Conservation (phyloP, 2,329 filamentous ascomycete genomes). For the Colletotrichum acutatum region DNA sequence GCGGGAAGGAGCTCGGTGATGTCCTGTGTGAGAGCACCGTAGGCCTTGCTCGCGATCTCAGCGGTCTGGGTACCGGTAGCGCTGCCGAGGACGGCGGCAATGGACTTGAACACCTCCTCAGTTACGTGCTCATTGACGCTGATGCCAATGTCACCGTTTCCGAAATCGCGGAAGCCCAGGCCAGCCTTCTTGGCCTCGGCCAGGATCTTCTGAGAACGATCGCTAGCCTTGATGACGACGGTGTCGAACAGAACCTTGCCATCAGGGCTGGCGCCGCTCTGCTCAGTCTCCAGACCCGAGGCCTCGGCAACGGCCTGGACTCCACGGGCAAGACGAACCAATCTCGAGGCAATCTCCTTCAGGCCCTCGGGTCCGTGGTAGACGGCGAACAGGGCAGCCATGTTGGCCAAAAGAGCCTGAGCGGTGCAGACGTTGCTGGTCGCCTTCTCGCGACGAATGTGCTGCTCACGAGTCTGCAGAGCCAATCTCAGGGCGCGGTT, state of each 20-base stretch:
- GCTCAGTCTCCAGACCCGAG: slow-evolving; percentile 72
- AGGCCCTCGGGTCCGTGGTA: slow-evolving; percentile 91
- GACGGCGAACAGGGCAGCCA: slow-evolving; percentile 93
- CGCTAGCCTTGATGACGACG: slow-evolving; percentile 71
- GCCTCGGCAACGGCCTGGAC: slow-evolving; percentile 72
- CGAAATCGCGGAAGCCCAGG: slow-evolving; percentile 73
- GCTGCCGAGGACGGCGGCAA: slow-evolving; percentile 47
- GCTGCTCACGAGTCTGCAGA: slow-evolving; percentile 93
- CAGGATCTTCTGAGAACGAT: slow-evolving; percentile 61
- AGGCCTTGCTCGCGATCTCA: slow-evolving; percentile 53
- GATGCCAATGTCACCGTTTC: slow-evolving; percentile 72
- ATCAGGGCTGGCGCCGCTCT: slow-evolving; percentile 65
- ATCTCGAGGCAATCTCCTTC: slow-evolving; percentile 83
- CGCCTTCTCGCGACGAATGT: slow-evolving; percentile 95
- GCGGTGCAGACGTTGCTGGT: slow-evolving; percentile 98
- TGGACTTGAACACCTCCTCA: slow-evolving; percentile 62
- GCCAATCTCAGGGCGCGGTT: slow-evolving; percentile 84
- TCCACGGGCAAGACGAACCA: slow-evolving; percentile 76
- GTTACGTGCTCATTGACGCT: slow-evolving; percentile 77
- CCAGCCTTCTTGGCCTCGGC: slow-evolving; percentile 60
- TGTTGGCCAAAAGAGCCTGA: slow-evolving; percentile 92
- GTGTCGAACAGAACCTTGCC: slow-evolving; percentile 81
- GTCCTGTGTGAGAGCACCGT: slow-evolving; percentile 48
- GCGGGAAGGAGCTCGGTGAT: slow-evolving; percentile 59
- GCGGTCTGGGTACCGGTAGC: slow-evolving; percentile 46